Evolutionary conservation across 2,329 filamentous ascomycete genomes (phyloP).

Genomic region (Trichoderma sp.): DNA sequence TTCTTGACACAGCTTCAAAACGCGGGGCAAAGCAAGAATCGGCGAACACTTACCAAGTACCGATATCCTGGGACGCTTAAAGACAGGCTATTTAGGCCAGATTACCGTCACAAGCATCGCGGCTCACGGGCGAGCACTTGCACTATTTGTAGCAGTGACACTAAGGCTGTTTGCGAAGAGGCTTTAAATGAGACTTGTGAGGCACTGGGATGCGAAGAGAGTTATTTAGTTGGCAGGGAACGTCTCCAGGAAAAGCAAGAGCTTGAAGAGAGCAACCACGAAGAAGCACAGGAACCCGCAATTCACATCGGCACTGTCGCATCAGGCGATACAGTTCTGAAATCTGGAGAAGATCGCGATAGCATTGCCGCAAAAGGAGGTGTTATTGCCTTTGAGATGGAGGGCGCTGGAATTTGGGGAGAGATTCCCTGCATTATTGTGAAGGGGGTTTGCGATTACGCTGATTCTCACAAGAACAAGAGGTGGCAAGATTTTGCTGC

Average conservation of each 20-base stretch:
- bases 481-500: constrained; percentile 41
- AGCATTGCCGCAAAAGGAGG: constrained; percentile 29
- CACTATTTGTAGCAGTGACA: neutral
- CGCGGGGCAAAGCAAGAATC: neutral
- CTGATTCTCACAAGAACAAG: constrained; percentile 43
- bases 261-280: neutral
- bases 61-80: constrained; percentile 30
- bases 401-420: constrained; percentile 36
- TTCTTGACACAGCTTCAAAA: constrained; percentile 22
- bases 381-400: constrained; percentile 40
- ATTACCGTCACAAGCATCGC: constrained; percentile 38
- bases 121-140: neutral
- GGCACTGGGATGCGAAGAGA: constrained; percentile 21
- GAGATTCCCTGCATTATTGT: constrained; percentile 38
- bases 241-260: constrained; percentile 24
- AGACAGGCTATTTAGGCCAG: constrained; percentile 35
- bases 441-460: constrained; percentile 43
- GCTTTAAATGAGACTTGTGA: constrained; percentile 21
- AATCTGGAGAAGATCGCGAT: constrained; percentile 39
- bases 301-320: constrained; percentile 42
- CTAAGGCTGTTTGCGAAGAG: constrained; percentile 18
- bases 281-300: constrained; percentile 18
- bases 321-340: constrained; percentile 45
- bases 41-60: constrained; percentile 22
- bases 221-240: constrained; percentile 35